phyloP scores from a whole-genome alignment of 2,329 filamentous ascomycete genomes.

The Exophiala sp. region DNA sequence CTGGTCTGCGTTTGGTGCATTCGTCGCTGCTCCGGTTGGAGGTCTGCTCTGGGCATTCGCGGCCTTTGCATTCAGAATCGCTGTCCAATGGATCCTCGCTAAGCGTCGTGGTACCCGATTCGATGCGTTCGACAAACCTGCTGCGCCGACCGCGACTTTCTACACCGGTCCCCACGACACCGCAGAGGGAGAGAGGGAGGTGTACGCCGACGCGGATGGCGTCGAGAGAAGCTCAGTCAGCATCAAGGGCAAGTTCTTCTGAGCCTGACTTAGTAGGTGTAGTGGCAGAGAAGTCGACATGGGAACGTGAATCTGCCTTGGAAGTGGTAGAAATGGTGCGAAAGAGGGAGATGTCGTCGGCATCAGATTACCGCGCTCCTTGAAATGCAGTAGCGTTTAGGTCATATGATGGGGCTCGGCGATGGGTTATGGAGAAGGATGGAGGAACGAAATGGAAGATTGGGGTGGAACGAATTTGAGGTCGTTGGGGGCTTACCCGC shows the following conservation, averaged over 20 bases:
- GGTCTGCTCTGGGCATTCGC: conserved; percentile 68
- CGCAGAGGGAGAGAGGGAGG: conserved; percentile 10
- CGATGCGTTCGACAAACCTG: conserved; percentile 61
- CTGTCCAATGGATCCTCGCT: conserved; percentile 56
- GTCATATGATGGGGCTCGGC: too few species aligned
- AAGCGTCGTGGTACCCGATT: conserved; percentile 61
- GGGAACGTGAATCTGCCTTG: neutral
- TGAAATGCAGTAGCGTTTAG: too few species aligned
- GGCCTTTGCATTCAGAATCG: conserved; percentile 59
- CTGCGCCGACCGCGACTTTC: conserved; percentile 20
- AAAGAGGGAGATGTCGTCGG: too few species aligned
- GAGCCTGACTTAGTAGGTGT: neutral
- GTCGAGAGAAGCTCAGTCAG: conserved; percentile 25
- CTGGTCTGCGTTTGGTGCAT: conserved; percentile 78
- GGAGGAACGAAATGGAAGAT: too few species aligned
- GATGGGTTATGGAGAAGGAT: too few species aligned
- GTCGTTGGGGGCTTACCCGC: too few species aligned
- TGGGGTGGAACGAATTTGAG: too few species aligned
- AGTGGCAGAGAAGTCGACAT: neutral
- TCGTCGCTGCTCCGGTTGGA: conserved; percentile 74
- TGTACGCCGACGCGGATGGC: conserved; percentile 20
- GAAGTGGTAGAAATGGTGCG: too few species aligned
- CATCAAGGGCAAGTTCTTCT: conserved; percentile 30
- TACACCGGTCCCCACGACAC: conserved; percentile 19
- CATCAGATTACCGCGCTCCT: too few species aligned